phyloP scores from a whole-genome alignment of 2,329 filamentous ascomycete genomes.

The Fusarium hostae region DNA sequence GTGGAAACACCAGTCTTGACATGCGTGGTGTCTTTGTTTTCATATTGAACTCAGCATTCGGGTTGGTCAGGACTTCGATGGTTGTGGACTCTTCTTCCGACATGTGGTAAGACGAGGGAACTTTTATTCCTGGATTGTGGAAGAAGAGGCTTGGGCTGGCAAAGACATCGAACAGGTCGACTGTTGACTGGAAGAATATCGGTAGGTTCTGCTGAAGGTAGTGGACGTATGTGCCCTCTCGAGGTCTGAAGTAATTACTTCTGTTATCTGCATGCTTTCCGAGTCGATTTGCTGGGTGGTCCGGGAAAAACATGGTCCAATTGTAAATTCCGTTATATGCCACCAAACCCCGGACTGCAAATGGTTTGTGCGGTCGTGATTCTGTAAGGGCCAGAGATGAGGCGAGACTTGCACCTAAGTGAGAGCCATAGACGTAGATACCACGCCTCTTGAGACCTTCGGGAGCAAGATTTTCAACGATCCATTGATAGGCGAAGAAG shows the following conservation, averaged over 20 bases:
- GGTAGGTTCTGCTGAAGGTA: conserved; percentile 51
- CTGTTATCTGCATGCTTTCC: conserved; percentile 30
- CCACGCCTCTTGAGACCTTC: conserved; percentile 49
- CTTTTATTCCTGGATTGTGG: conserved; percentile 60
- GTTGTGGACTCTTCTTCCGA: conserved; percentile 46
- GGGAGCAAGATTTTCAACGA: conserved; percentile 58
- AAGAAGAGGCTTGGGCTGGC: conserved; percentile 69
- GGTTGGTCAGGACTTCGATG: conserved; percentile 41
- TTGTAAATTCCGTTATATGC: conserved; percentile 72
- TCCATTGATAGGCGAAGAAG: conserved; percentile 64
- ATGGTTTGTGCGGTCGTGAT: conserved; percentile 53
- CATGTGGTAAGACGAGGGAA: conserved; percentile 58
- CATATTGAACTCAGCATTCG: conserved; percentile 7
- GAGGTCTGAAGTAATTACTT: conserved; percentile 14
- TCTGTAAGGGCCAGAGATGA: conserved; percentile 68
- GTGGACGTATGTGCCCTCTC: conserved; percentile 51
- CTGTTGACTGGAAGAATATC: conserved; percentile 60
- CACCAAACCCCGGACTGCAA: conserved; percentile 64
- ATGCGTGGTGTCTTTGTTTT: conserved; percentile 51
- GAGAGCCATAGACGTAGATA: conserved; percentile 64
- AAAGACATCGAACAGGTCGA: conserved; percentile 68
- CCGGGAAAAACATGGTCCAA: conserved; percentile 70
- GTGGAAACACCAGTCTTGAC: conserved; percentile 60
- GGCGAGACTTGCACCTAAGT: conserved; percentile 68
- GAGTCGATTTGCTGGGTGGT: conserved; percentile 58